Percentiles rank a stretch among this genome's conserved stretches.
phyloP scores from a whole-genome alignment of 805 yeast genomes.

The Wickerhamiella lipophila region DNA sequence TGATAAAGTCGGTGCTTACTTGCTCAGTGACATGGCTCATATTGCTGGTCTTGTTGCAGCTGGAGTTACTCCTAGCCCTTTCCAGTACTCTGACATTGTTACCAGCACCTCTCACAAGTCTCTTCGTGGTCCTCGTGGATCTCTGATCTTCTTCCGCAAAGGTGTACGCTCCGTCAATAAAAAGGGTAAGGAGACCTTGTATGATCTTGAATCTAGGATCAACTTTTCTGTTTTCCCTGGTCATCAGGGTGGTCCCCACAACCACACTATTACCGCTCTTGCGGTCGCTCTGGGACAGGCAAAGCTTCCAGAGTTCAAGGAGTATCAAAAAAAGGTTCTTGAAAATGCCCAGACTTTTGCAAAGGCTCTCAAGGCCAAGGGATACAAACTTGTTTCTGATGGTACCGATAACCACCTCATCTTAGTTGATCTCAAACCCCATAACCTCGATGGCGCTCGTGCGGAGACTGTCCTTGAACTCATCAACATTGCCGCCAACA shows the following conservation, averaged over 20 bases:
- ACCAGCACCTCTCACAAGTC: slow-evolving; percentile 98
- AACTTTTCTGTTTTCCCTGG: slow-evolving; percentile 98
- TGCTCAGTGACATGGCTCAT: slow-evolving; percentile 94
- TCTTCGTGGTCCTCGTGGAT: slow-evolving; percentile 97
- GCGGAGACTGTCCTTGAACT: slow-evolving; percentile 80
- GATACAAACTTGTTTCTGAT: slow-evolving; percentile 68
- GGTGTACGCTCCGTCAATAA: slow-evolving; percentile 70
- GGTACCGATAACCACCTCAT: slow-evolving; percentile 95
- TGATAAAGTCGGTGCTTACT: slow-evolving; percentile 83
- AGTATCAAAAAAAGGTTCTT: slow-evolving; percentile 73
- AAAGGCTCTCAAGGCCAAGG: slow-evolving; percentile 46
- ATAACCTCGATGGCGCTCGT: slow-evolving; percentile 86
- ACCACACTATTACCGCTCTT: slow-evolving; percentile 91
- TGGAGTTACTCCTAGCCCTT: slow-evolving; percentile 86
- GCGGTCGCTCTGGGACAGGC: slow-evolving; percentile 94
- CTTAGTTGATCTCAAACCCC: slow-evolving; percentile 66
- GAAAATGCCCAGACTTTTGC: slow-evolving; percentile 73
- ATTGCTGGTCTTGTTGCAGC: slow-evolving; percentile 94
- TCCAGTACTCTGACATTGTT: slow-evolving; percentile 85
- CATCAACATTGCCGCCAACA: slow-evolving; percentile 87
- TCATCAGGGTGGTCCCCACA: slow-evolving; percentile 99
- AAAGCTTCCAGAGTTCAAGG: slow-evolving; percentile 70
- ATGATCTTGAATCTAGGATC: slow-evolving; percentile 81
- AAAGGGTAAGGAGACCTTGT: slow-evolving; percentile 74
- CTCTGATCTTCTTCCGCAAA: slow-evolving; percentile 93